Base-by-base conservation (phyloP, 176 grass and related monocot species). In the Thinopyrum elongatum region DNA sequence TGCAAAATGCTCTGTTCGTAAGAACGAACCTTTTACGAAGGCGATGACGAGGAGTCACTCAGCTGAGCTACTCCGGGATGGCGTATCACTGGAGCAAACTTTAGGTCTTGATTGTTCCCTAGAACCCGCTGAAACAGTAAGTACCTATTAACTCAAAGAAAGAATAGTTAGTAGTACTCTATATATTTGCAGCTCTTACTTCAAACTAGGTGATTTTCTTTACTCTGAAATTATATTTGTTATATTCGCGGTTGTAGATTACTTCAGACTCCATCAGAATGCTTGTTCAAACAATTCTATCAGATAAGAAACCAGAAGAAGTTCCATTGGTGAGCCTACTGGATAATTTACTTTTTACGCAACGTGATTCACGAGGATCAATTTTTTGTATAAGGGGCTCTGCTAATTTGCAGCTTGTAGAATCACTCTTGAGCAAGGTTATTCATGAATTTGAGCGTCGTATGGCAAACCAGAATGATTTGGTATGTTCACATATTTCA, bases 291-390 rank as follows among this genome's bases (percentile, higher is more conserved):
- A 88, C 81, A 7, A 83, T 95, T 88, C 64, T 98, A 19, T 88
- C 92, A 55, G 90, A 93, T 70, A 98, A 92, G 80, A 95, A 90
- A 86, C 90, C 93, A 25, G 96, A 98, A 87, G 93, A 98, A 94
- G 55, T 98, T 80, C 97, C 97, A 23, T 78, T 42, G 65, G 97
- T 98, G 39, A 84, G 85, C 17, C n/a, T 90, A 86, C 1, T 74
- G 28, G 62, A 15, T 59, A 81, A 25, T 19, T 85, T 33, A 64
- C 33, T 74, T 36, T 79, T 86, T 83, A 70, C 63, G 27, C 46
- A 74, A 64, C 22, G 25, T 71, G 1, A 22, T 84, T 76, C 33
- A 28, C 72, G 39, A 27, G 49, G 2, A 88, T 80, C 44, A 84
- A 80, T 74, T 29, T 29, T 70, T 82, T 65, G 63, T 66, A 76